Evolutionary conservation across 139 green algal genomes (phyloP).

Genomic region (Parachlorella kessleri): DNA sequence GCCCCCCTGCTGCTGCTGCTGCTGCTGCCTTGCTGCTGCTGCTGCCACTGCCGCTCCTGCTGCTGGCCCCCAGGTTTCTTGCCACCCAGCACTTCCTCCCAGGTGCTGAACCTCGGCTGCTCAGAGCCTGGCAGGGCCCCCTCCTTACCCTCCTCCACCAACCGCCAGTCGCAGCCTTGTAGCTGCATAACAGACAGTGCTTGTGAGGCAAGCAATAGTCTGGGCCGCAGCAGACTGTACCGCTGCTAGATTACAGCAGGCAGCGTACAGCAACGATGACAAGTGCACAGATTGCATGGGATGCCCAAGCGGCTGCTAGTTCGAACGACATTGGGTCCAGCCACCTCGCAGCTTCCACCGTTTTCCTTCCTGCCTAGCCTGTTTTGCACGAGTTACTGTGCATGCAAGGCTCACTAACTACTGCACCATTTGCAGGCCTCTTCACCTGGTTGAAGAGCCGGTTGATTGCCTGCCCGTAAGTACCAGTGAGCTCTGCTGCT

Average conservation of each 20-base stretch:
- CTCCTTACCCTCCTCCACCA: slow-evolving; percentile 30
- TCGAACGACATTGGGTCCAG: too few relatives aligned
- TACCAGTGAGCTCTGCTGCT: slow-evolving; percentile 20
- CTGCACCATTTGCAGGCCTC: too few relatives aligned
- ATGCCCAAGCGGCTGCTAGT: too few relatives aligned
- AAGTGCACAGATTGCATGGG: too few relatives aligned
- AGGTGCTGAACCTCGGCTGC: slow-evolving; percentile 46
- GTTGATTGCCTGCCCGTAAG: slow-evolving; percentile 27
- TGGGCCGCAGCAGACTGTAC: too few relatives aligned
- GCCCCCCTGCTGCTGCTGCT: background rate
- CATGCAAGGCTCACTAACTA: too few relatives aligned
- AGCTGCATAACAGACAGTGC: slow-evolving; percentile 36
- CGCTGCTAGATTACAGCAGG: too few relatives aligned
- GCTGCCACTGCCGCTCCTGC: background rate
- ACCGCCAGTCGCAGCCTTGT: slow-evolving; percentile 42
- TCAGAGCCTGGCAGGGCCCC: background rate
- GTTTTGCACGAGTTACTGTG: too few relatives aligned
- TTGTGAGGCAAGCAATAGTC: too few relatives aligned
- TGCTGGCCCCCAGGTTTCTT: background rate
- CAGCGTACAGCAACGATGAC: too few relatives aligned
- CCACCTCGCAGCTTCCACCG: too few relatives aligned
- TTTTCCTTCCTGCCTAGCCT: too few relatives aligned
- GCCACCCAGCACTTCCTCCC: slow-evolving; percentile 36
- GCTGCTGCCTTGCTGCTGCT: background rate
- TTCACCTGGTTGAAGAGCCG: slow-evolving; percentile 43